Base-by-base conservation (phyloP, 2,329 filamentous ascomycete species). In the Penicillium expansum region DNA sequence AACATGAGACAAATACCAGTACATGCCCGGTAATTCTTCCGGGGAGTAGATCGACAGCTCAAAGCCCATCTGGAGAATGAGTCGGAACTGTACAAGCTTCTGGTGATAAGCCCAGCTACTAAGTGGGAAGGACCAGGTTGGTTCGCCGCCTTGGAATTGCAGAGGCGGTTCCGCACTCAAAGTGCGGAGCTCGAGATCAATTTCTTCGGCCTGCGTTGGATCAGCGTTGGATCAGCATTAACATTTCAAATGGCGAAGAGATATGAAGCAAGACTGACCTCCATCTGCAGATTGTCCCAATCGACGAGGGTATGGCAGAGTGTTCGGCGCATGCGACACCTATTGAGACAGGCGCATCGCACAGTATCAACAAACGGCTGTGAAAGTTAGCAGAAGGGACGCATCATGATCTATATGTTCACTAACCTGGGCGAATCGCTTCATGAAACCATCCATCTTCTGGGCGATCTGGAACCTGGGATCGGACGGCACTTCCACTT, bases 61-160 rank as follows among this genome's bases (percentile, higher is more conserved):
- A 72, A 99, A 97, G 13, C 95, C 94, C 32, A 97, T 85, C 69
- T 97, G 90, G 16, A 97, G 82, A 44, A 95, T 88, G 80, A 87
- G 89, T 70, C 93, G 88, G 82, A 97, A 91, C 67, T 93, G 85
- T 30, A 84, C 85, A n/a, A 97, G 81, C 73, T 97, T 97, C 74
- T 96, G 90, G 58, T 92, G 83, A 67, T 93, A 95, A 0, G 87
- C 85, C 94, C 94, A 99, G 4, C 89, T 92, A 1, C 90, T 91
- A 0, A 97, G 80, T 0, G 91, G 87, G 51, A 90, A 88, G 0
- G 87, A 82, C 69, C 84, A 87, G 0, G 84, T 81, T 39, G 82
- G 77, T 43, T 87, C 82, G 76, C 77, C 48, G 78, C 79, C 58
- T 76, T 75, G 49, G 70, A 79, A 57, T 81, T 80, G 73, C 16